Evolutionary conservation across 345 rosid genomes (phyloP).

Genomic region (Lepidium didymum): DNA sequence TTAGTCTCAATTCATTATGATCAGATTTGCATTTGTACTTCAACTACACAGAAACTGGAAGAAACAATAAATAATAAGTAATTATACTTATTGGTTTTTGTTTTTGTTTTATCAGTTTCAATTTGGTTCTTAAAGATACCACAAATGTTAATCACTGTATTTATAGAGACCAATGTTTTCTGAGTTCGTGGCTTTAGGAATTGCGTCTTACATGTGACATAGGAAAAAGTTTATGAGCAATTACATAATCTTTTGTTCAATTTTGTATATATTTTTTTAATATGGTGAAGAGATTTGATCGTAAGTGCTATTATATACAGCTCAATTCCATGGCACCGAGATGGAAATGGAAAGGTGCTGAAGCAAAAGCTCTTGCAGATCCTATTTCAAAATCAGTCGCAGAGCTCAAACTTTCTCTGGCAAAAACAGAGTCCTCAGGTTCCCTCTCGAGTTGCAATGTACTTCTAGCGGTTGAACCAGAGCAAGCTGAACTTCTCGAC

Average conservation of each 20-base stretch:
- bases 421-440: constrained; percentile 36
- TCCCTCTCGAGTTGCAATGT: constrained; percentile 46
- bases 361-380: constrained; percentile 64
- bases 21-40: not conserved
- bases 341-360: constrained; percentile 77
- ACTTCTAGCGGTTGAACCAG: constrained; percentile 43
- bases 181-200: too few species aligned
- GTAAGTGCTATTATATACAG: not conserved
- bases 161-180: too few species aligned
- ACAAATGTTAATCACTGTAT: too few species aligned
- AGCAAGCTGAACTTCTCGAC: constrained; percentile 50
- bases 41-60: not conserved
- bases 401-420: constrained; percentile 48
- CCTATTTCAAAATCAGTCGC: constrained; percentile 62
- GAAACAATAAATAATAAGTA: not conserved
- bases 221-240: not conserved
- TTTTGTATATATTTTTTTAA: not conserved
- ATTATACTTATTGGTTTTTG: too few species aligned
- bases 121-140: too few species aligned
- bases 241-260: not conserved
- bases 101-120: too few species aligned
- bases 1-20: not conserved
- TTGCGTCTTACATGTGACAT: too few species aligned
- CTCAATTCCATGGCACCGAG: constrained; percentile 51
- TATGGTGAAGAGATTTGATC: constrained; percentile 2